Percentiles rank a stretch among this genome's conserved stretches.
Conservation (phyloP, 495 filamentous ascomycete species). For the Aspergillus homomorphus region DNA sequence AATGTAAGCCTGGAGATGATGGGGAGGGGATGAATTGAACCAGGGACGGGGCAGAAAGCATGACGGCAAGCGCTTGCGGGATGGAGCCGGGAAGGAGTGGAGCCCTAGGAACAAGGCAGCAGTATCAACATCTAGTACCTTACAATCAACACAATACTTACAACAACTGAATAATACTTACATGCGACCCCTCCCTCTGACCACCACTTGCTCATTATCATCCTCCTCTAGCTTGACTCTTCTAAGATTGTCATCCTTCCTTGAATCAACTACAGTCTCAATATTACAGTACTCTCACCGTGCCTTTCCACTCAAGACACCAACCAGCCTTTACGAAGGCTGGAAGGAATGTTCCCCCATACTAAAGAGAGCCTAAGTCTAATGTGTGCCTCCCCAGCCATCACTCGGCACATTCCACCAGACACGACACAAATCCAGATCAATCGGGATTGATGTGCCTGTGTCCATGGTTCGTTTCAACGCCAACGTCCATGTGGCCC, state of each 20-base stretch:
- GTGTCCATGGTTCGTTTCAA: not conserved
- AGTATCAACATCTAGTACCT: not conserved
- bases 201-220: no score
- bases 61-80: not conserved
- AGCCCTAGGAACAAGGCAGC: not conserved
- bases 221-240: no score
- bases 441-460: not conserved
- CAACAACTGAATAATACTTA: no score
- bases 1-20: no score
- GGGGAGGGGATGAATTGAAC: not conserved
- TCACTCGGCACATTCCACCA: not conserved
- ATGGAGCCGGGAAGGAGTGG: not conserved
- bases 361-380: not conserved
- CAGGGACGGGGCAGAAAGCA: not conserved
- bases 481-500: not conserved
- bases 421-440: not conserved
- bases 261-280: not conserved
- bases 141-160: no score
- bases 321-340: not conserved
- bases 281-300: slow-evolving; percentile 14
- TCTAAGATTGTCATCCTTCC: not conserved
- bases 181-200: not conserved
- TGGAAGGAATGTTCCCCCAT: not conserved
- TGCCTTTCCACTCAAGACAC: not conserved
- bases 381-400: not conserved